Conservation (phyloP, 345 rosid genomes). For the Xanthoceras sorbifolium region DNA sequence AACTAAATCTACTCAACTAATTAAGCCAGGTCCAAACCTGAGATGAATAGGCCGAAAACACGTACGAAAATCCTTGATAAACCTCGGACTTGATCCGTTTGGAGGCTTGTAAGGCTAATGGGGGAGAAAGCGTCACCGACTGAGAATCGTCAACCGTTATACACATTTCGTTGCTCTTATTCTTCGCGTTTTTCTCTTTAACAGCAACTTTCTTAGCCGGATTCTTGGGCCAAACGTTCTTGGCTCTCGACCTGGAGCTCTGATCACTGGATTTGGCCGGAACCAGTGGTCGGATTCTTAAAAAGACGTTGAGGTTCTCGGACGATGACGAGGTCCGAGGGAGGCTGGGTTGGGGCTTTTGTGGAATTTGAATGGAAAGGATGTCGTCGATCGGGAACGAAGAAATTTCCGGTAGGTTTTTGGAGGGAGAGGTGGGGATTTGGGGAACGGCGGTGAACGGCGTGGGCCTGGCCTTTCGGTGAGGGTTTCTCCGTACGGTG, state of each 20-base stretch:
- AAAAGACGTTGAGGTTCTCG: slow-evolving; percentile 66
- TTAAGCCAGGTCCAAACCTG: slow-evolving; percentile 47
- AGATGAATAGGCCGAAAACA: slow-evolving; percentile 61
- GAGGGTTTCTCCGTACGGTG: slow-evolving; percentile 78
- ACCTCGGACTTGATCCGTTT: slow-evolving; percentile 76
- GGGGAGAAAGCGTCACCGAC: slow-evolving; percentile 70
- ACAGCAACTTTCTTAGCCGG: slow-evolving; percentile 42
- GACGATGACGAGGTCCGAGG: neutral
- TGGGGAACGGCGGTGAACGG: slow-evolving; percentile 37
- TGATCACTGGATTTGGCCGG: slow-evolving; percentile 22
- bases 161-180: slow-evolving; percentile 43
- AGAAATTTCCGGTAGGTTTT: slow-evolving; percentile 37
- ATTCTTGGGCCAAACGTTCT: slow-evolving; percentile 67
- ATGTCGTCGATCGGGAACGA: slow-evolving; percentile 71
- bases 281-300: slow-evolving; percentile 57
- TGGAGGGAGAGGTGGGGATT: slow-evolving; percentile 23
- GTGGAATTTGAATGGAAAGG: slow-evolving; percentile 39
- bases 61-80: slow-evolving; percentile 81
- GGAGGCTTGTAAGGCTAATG: slow-evolving; percentile 54
- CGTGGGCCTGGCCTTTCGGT: slow-evolving; percentile 68
- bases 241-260: slow-evolving; percentile 31
- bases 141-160: slow-evolving; percentile 47
- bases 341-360: slow-evolving; percentile 19
- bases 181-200: slow-evolving; percentile 36
- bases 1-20: neutral